Evolutionary conservation across 352 stramenopile species (phyloP).

Genomic region (Phytophthora podocarpi): DNA sequence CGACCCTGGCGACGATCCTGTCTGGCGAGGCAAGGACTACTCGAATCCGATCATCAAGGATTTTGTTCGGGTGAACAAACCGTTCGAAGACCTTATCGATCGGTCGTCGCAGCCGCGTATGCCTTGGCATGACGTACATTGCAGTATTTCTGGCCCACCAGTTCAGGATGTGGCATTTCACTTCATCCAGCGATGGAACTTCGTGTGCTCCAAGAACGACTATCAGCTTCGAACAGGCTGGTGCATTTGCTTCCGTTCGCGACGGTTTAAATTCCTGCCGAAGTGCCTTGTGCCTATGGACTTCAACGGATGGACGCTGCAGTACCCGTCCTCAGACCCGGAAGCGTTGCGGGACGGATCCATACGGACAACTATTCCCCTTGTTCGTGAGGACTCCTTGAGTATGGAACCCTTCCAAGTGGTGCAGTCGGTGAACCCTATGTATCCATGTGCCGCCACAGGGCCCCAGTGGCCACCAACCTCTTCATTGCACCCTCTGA

Average conservation of each 20-base stretch:
- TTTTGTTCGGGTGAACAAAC: constrained; percentile 86
- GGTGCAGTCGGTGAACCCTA: constrained; percentile 42
- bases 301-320: constrained; percentile 81
- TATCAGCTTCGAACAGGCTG: constrained; percentile 86
- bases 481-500: constrained; percentile 37
- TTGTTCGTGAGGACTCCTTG: constrained; percentile 64
- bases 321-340: constrained; percentile 70
- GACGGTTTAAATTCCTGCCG: constrained; percentile 83
- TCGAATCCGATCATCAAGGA: constrained; percentile 92
- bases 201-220: constrained; percentile 88
- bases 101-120: constrained; percentile 77
- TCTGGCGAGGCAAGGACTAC: constrained; percentile 88
- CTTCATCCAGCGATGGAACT: constrained; percentile 94
- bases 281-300: constrained; percentile 89
- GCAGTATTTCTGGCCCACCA: constrained; percentile 75
- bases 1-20: constrained; percentile 64
- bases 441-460: constrained; percentile 41
- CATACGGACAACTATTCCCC: constrained; percentile 45
- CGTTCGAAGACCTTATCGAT: constrained; percentile 87
- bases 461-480: constrained; percentile 34
- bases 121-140: constrained; percentile 91
- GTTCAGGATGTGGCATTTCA: constrained; percentile 89
- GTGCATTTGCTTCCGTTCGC: constrained; percentile 86
- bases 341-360: constrained; percentile 37
- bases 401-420: constrained; percentile 66